These are phyloP conservation scores for Lasiodiplodia sp. DNA, from an alignment of 2,329 filamentous ascomycete species.

Conservation along the genomic window DNA sequence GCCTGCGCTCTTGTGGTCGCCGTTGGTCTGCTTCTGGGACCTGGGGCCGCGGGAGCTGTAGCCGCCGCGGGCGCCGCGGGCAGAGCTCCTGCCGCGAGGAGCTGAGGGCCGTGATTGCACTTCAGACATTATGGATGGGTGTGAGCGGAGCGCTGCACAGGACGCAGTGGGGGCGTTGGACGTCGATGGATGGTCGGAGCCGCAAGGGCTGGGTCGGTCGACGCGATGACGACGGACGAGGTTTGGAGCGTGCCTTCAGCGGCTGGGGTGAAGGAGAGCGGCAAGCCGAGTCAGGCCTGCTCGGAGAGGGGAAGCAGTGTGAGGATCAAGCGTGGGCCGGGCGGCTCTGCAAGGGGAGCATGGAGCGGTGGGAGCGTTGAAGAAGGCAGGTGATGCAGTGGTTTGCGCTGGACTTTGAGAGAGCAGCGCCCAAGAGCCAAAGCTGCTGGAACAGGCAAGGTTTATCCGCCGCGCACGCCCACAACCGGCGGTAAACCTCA, in stretches of 20 bases:
- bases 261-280: constrained; percentile 3
- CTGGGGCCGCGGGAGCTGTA: constrained; percentile 63
- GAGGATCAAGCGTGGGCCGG: constrained; percentile 24
- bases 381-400: constrained; percentile 17
- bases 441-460: constrained; percentile 15
- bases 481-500: constrained; percentile 8
- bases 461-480: neutral
- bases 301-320: constrained; percentile 17
- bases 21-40: constrained; percentile 65
- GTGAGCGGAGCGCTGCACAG: constrained; percentile 35
- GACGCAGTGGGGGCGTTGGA: constrained; percentile 37
- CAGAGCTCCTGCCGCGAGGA: constrained; percentile 86
- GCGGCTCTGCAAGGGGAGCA: constrained; percentile 22
- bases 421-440: constrained; percentile 16
- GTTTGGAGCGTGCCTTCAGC: constrained; percentile 17
- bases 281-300: constrained; percentile 19
- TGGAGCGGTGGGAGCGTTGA: constrained; percentile 18
- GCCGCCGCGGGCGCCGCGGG: constrained; percentile 81
- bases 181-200: constrained; percentile 43
- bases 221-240: constrained; percentile 28
- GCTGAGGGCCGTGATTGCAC: constrained; percentile 83
- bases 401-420: constrained; percentile 26
- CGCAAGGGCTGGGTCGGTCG: constrained; percentile 34
- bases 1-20: constrained; percentile 67
- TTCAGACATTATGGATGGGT: constrained; percentile 80